Percentiles rank a stretch among this genome's conserved stretches.
These are phyloP conservation scores for Gomphus bonarii DNA, from an alignment of 1,284 basidiomycete species.

Conservation along the genomic window DNA sequence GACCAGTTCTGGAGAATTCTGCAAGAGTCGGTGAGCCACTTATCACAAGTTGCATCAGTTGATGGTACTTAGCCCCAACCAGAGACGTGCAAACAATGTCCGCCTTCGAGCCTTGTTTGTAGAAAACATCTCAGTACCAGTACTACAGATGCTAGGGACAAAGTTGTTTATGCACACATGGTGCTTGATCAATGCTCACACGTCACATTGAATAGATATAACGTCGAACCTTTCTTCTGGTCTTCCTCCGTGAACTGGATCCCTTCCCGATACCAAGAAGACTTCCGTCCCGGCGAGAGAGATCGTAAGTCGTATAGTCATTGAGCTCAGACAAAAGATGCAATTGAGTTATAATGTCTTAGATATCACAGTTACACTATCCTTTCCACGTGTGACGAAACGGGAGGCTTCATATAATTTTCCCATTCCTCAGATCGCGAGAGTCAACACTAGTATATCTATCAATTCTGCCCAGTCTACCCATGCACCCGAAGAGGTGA, in stretches of 20 bases:
- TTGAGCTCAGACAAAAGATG: not conserved
- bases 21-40: constrained; percentile 21
- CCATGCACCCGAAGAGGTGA: not conserved
- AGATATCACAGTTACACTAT: constrained; percentile 44
- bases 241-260: constrained; percentile 41
- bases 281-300: constrained; percentile 23
- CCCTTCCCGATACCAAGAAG: constrained; percentile 37
- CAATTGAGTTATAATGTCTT: not conserved
- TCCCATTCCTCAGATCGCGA: not conserved
- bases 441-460: not conserved
- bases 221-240: constrained; percentile 44
- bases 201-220: constrained; percentile 25
- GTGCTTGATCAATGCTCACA: not conserved
- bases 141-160: constrained; percentile 37
- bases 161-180: constrained; percentile 20
- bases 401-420: not conserved
- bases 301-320: constrained; percentile 29
- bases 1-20: constrained; percentile 27
- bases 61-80: not conserved
- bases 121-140: constrained; percentile 31
- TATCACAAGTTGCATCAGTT: not conserved
- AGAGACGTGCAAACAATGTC: constrained; percentile 25
- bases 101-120: constrained; percentile 35
- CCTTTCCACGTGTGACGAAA: constrained; percentile 31
- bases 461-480: not conserved